These are phyloP conservation scores for Linaria vulgaris DNA, from an alignment of 257 asterid genomes.

Conservation along the genomic window DNA sequence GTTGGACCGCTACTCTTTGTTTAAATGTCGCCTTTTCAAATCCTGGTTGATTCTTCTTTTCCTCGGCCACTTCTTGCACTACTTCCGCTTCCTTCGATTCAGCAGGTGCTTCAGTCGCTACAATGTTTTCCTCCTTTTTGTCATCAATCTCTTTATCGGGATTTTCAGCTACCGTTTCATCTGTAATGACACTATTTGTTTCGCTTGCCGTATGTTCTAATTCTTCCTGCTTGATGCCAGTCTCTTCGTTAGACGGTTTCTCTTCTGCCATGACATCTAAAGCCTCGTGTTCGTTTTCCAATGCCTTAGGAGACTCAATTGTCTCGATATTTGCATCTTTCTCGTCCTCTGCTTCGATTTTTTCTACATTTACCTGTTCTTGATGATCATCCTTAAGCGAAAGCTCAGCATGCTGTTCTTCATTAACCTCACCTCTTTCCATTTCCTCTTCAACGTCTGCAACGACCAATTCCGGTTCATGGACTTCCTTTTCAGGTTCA, in stretches of 20 bases:
- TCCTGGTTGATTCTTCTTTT: conserved; percentile 22
- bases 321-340: conserved; percentile 21
- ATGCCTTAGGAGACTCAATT: conserved; percentile 21
- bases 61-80: conserved; percentile 19
- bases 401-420: conserved; percentile 22
- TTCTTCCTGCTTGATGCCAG: conserved; percentile 19
- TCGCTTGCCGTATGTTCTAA: conserved; percentile 3
- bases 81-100: conserved; percentile 20
- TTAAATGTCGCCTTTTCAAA: conserved; percentile 10
- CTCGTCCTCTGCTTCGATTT: conserved; percentile 23
- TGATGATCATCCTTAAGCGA: conserved; percentile 27
- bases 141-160: conserved; percentile 26
- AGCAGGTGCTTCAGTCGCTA: conserved; percentile 10
- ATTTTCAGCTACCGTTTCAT: conserved; percentile 29
- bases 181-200: conserved; percentile 8
- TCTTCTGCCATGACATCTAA: conserved; percentile 18
- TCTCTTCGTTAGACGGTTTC: conserved; percentile 22
- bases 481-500: conserved; percentile 23
- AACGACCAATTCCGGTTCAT: conserved; percentile 30
- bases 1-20: conserved; percentile 15
- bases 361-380: conserved; percentile 16
- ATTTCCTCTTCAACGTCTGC: conserved; percentile 36
- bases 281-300: conserved; percentile 23
- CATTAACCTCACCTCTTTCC: not conserved
- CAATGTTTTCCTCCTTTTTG: conserved; percentile 5